These are phyloP conservation scores for Tuber umbilicatum DNA, from an alignment of 495 filamentous ascomycete genomes.

Conservation along the genomic window DNA sequence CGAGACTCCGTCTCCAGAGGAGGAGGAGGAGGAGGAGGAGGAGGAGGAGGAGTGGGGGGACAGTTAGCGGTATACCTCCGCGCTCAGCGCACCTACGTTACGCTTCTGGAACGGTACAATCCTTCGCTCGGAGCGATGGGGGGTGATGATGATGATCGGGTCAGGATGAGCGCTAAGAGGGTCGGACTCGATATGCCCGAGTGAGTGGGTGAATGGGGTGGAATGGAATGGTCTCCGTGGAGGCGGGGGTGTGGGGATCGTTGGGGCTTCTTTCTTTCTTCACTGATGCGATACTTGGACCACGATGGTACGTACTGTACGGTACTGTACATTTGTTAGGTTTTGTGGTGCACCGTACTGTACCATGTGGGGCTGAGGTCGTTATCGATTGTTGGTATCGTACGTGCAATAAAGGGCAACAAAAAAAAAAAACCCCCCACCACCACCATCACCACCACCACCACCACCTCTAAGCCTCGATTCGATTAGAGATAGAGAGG, in stretches of 20 bases:
- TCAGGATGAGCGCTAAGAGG: conserved; percentile 73
- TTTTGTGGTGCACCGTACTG: too few species aligned
- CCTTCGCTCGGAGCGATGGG: conserved; percentile 69
- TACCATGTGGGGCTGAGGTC: too few species aligned
- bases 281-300: too few species aligned
- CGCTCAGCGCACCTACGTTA: conserved; percentile 74
- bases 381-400: not conserved
- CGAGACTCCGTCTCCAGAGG: conserved; percentile 50
- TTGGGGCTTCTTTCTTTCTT: not conserved
- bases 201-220: conserved; percentile 44
- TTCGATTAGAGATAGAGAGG: not conserved
- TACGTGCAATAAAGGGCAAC: not conserved
- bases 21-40: conserved; percentile 14
- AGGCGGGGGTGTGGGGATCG: not conserved
- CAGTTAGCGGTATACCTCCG: conserved; percentile 73
- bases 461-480: not conserved
- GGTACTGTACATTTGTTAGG: not conserved
- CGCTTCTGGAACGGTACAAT: conserved; percentile 83
- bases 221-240: not conserved
- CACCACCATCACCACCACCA: too few species aligned
- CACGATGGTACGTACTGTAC: too few species aligned
- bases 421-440: not conserved
- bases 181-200: conserved; percentile 82
- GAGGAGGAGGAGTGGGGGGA: conserved; percentile 55
- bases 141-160: conserved; percentile 68